A percentile compares a stretch with the other conserved stretches of the same genome.
phyloP scores from a whole-genome alignment of 495 filamentous ascomycete genomes.

The Clavariopsis aquatica region DNA sequence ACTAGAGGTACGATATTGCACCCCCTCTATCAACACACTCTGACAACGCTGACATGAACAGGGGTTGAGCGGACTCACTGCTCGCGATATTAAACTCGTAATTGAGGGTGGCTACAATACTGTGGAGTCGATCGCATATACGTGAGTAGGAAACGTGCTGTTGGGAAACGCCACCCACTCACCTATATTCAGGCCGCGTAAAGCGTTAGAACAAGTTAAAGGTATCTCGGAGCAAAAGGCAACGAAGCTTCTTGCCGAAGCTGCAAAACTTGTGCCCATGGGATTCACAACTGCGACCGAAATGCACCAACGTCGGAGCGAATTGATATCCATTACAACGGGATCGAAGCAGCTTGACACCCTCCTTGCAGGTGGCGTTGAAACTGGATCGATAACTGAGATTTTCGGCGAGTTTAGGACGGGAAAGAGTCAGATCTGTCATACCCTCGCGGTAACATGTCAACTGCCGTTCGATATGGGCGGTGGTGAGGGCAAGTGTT shows the following conservation, averaged over 20 bases:
- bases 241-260: slow-evolving; percentile 87
- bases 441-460: slow-evolving; percentile 97
- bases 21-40: neutral
- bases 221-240: slow-evolving; percentile 97
- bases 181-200: slow-evolving; percentile 60
- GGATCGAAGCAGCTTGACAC: slow-evolving; percentile 97
- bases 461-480: slow-evolving; percentile 99
- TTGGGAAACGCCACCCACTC: neutral
- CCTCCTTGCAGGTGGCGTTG: slow-evolving; percentile 87
- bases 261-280: slow-evolving; percentile 95
- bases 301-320: slow-evolving; percentile 95
- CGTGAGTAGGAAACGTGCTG: slow-evolving; percentile 49
- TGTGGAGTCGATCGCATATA: slow-evolving; percentile 93
- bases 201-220: slow-evolving; percentile 88
- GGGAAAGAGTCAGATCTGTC: slow-evolving; percentile 97
- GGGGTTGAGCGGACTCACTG: slow-evolving; percentile 83
- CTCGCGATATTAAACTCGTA: slow-evolving; percentile 88
- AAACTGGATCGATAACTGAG: slow-evolving; percentile 98
- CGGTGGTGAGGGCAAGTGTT: slow-evolving; percentile 94
- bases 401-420: slow-evolving; percentile 98
- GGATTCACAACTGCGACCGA: slow-evolving; percentile 99
- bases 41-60: slow-evolving; percentile 41
- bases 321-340: slow-evolving; percentile 96
- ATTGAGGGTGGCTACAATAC: slow-evolving; percentile 92
- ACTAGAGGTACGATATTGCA: slow-evolving; percentile 68